Conservation (phyloP, 371 early-diverging fungal genomes). For the Lichtheimia ornata region DNA sequence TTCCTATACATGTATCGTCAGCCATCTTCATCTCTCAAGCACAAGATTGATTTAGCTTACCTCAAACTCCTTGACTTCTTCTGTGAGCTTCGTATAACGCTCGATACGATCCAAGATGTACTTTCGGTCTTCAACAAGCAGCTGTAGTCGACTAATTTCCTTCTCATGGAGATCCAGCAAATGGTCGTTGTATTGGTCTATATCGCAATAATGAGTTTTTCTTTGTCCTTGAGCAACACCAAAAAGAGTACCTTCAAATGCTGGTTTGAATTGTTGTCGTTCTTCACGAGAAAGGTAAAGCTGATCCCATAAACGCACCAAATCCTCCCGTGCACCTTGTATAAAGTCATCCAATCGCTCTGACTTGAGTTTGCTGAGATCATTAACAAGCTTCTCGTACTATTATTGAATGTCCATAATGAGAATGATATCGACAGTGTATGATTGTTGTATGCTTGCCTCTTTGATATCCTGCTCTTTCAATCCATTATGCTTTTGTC, state of each 20-base stretch:
- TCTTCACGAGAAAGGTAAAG: slow-evolving; percentile 38
- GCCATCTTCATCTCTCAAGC: background rate
- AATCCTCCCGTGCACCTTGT: slow-evolving; percentile 32
- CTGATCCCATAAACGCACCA: slow-evolving; percentile 38
- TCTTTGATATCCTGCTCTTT: slow-evolving; percentile 27
- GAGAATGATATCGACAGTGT: background rate
- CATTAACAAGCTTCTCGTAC: slow-evolving; percentile 34
- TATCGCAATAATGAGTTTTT: background rate
- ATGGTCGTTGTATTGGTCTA: slow-evolving; percentile 23
- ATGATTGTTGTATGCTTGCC: slow-evolving; percentile 12
- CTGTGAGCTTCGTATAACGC: slow-evolving; percentile 38
- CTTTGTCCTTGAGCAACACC: background rate
- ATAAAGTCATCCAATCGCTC: slow-evolving; percentile 47
- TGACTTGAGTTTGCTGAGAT: slow-evolving; percentile 30
- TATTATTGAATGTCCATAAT: background rate
- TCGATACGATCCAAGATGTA: slow-evolving; percentile 43
- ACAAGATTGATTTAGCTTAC: slow-evolving; percentile 8
- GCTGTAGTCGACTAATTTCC: slow-evolving; percentile 34
- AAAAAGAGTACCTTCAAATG: slow-evolving; percentile 20
- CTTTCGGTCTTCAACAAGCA: slow-evolving; percentile 37
- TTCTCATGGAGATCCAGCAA: slow-evolving; percentile 35
- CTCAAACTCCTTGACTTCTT: slow-evolving; percentile 46
- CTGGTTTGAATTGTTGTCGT: slow-evolving; percentile 29
- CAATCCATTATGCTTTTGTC: slow-evolving; percentile 27
- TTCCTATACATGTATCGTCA: slow-evolving; percentile 12